A percentile compares a stretch with the other conserved stretches of the same genome.
Evolutionary conservation across 352 stramenopile species (phyloP).

Genomic region (Phytophthora crassamura): DNA sequence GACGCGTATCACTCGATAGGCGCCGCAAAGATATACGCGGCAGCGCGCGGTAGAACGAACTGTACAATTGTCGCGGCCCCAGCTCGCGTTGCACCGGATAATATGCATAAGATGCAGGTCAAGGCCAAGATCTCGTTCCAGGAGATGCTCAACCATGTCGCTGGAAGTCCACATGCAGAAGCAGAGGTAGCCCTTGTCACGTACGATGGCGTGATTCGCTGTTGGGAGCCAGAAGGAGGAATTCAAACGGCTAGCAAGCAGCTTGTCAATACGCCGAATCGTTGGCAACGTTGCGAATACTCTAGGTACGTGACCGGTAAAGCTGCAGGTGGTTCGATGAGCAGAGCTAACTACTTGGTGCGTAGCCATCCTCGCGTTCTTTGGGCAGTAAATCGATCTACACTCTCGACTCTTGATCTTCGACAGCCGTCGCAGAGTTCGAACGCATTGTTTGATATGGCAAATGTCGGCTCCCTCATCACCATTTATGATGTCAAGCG

Average conservation of each 20-base stretch:
- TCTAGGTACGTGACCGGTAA: constrained; percentile 49
- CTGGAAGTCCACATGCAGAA: constrained; percentile 68
- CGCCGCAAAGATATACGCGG: constrained; percentile 40
- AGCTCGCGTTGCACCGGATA: constrained; percentile 21
- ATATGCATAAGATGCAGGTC: constrained; percentile 35
- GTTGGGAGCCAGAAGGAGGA: constrained; percentile 56
- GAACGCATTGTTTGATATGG: constrained; percentile 63
- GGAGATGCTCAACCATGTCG: constrained; percentile 65
- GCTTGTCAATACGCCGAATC: constrained; percentile 33
- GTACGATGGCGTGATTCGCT: constrained; percentile 50
- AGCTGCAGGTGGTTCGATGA: constrained; percentile 1
- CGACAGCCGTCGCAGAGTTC: constrained; percentile 41
- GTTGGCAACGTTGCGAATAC: constrained; percentile 73
- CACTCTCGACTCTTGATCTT: constrained; percentile 57
- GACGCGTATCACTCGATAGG: constrained; percentile 47
- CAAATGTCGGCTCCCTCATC: constrained; percentile 36
- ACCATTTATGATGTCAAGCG: constrained; percentile 76
- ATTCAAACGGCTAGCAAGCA: constrained; percentile 43
- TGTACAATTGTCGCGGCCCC: constrained; percentile 46
- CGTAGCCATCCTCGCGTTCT: constrained; percentile 75
- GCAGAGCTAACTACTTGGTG: background rate
- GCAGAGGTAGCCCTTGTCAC: constrained; percentile 66
- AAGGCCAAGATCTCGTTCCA: constrained; percentile 64
- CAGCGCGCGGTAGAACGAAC: constrained; percentile 52
- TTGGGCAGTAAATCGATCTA: constrained; percentile 58